Conservation (phyloP, 805 yeast genomes). For the Torulaspora indica region DNA sequence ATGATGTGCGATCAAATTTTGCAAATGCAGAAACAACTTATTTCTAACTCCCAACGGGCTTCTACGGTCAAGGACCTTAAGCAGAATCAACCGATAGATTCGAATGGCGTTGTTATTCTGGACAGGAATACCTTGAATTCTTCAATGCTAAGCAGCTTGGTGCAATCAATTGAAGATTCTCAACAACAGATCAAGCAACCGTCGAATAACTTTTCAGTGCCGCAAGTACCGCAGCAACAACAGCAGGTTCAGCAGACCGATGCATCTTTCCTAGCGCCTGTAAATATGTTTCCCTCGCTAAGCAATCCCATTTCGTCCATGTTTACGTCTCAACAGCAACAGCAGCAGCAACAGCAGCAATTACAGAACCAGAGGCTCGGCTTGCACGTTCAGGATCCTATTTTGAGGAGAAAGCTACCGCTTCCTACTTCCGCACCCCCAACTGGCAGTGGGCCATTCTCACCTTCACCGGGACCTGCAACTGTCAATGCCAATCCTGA, state of each 20-base stretch:
- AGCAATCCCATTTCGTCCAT: constrained; percentile 10
- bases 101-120: constrained; percentile 19
- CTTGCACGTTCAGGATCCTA: constrained; percentile 6
- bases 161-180: constrained; percentile 21
- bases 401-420: constrained; percentile 12
- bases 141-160: constrained; percentile 19
- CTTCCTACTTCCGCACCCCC: constrained; percentile 12
- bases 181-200: neutral
- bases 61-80: neutral
- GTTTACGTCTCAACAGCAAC: constrained; percentile 7
- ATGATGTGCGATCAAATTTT: constrained; percentile 30
- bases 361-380: neutral
- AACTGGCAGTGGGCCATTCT: constrained; percentile 14
- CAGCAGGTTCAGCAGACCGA: constrained; percentile 10
- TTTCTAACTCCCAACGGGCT: constrained; percentile 11
- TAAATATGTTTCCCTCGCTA: constrained; percentile 15
- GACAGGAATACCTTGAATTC: constrained; percentile 27
- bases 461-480: constrained; percentile 20
- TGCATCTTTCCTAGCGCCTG: constrained; percentile 19
- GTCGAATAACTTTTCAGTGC: neutral
- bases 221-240: neutral
- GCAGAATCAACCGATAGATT: constrained; percentile 1
- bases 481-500: constrained; percentile 10
- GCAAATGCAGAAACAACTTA: constrained; percentile 24
- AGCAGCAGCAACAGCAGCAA: neutral